Evolutionary conservation across 73 alveolate species (phyloP), one percentile per base, ranked within the genome.

Genomic region (Paramecium tetraurelia): DNA sequence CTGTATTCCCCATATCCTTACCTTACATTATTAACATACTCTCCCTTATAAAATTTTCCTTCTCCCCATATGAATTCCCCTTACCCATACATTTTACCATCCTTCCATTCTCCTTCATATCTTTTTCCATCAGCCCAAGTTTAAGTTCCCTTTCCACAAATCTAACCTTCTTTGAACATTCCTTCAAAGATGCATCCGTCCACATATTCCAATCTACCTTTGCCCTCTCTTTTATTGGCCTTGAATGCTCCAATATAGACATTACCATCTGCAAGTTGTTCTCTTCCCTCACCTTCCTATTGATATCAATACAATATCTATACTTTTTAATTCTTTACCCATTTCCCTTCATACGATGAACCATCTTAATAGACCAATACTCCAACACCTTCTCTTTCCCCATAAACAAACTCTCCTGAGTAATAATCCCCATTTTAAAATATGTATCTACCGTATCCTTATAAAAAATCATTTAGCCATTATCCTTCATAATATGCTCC

Each of bases 71-170:
- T 63, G 92, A 94, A 94, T 10, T 43, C 48, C 44, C 98, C 98
- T 69, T 94, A 18, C 5, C 97, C 98, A 71, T 92, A 94, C 97
- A 95, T 95, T 86, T 85, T 95, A 4, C 96, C 96, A 16, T 89
- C 97, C 29, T 50, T 50, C 97, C 98, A 95, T 27, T 43, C 94
- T 41, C 98, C 98, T 86, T 94, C 92, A 58, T 92, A 95, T 33
- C 86, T 94, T 50, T 94, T 92, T 44, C 97, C 97, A 70, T 95
- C 98, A 59, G 92, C 93, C 96, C 98, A 95, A n/a, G 72, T 92
- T 84, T 93, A 95, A 40, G 41, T 93, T 0, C 98, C 98, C 38
- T 72, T 57, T 29, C 98, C 98, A 31, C 95, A 94, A 80, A 95
- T 92, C 22, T 85, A 58, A 50, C 95, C 95, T 83, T 95, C 94